These are phyloP conservation scores for Clitopilus hobsonii DNA, from an alignment of 768 basidiomycete species.

Conservation along the genomic window DNA sequence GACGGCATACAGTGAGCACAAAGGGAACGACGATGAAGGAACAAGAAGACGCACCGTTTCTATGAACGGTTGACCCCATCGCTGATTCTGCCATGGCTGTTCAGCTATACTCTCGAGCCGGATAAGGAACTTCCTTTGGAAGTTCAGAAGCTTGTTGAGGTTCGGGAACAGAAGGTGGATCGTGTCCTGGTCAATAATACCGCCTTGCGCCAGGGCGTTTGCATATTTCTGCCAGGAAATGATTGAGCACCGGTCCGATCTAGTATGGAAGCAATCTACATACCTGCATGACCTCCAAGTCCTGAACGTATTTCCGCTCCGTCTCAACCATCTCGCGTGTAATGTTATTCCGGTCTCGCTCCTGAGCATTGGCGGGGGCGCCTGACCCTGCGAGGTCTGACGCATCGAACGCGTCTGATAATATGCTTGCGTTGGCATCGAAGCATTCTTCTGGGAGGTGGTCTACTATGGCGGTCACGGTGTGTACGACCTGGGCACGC, in stretches of 20 bases:
- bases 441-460: conserved; percentile 68
- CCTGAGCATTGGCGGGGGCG: conserved; percentile 49
- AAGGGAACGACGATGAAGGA: conserved; percentile 38
- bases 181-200: conserved; percentile 89
- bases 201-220: conserved; percentile 72
- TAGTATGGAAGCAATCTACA: conserved; percentile 19
- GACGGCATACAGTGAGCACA: conserved; percentile 31
- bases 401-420: conserved; percentile 60
- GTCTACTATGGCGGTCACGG: conserved; percentile 81
- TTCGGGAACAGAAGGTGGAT: conserved; percentile 95
- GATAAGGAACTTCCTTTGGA: conserved; percentile 92
- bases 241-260: background rate
- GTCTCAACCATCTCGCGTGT: conserved; percentile 90
- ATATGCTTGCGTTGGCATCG: conserved; percentile 54
- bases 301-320: conserved; percentile 94
- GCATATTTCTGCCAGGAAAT: conserved; percentile 76
- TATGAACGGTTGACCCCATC: conserved; percentile 83
- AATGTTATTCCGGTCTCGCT: conserved; percentile 69
- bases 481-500: conserved; percentile 77
- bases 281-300: conserved; percentile 95
- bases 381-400: conserved; percentile 39
- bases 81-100: conserved; percentile 76
- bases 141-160: conserved; percentile 91
- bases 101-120: conserved; percentile 84
- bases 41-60: conserved; percentile 64